Percentiles rank a stretch among this genome's conserved stretches.
These are phyloP conservation scores for Aspergillus sp. DNA, from an alignment of 2,329 filamentous ascomycete species.

Conservation along the genomic window DNA sequence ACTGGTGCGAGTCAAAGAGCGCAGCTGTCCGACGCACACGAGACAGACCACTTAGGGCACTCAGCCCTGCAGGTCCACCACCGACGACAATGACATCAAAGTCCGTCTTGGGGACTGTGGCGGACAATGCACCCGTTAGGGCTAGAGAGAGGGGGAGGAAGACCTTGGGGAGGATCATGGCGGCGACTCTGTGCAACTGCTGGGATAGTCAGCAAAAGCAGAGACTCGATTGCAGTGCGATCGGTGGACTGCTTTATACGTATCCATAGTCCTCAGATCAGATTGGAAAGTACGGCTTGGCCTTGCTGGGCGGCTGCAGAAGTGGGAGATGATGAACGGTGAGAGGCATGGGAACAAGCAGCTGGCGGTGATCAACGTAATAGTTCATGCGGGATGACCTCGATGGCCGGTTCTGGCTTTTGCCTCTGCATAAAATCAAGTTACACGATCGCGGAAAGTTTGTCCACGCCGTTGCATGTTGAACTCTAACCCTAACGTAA, in stretches of 20 bases:
- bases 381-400: constrained; percentile 17
- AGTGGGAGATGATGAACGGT: constrained; percentile 4
- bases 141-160: constrained; percentile 31
- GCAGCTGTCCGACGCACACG: constrained; percentile 61
- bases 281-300: not conserved
- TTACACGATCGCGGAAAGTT: no score
- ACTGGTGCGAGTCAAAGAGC: constrained; percentile 62
- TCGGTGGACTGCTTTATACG: not conserved
- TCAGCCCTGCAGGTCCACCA: constrained; percentile 62
- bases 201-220: not conserved
- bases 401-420: not conserved
- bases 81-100: constrained; percentile 64
- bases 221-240: not conserved
- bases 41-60: constrained; percentile 60
- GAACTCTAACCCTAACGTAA: no score
- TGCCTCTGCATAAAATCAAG: no score
- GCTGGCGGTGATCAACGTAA: not conserved
- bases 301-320: constrained; percentile 6
- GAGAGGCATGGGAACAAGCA: not conserved
- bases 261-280: no score
- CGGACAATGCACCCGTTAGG: constrained; percentile 26
- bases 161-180: constrained; percentile 24
- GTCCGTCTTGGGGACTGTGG: constrained; percentile 34
- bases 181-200: not conserved
- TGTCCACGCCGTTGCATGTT: no score